Evolutionary conservation across 2,329 filamentous ascomycete species (phyloP).

Genomic region (Hypoxylon sp.): DNA sequence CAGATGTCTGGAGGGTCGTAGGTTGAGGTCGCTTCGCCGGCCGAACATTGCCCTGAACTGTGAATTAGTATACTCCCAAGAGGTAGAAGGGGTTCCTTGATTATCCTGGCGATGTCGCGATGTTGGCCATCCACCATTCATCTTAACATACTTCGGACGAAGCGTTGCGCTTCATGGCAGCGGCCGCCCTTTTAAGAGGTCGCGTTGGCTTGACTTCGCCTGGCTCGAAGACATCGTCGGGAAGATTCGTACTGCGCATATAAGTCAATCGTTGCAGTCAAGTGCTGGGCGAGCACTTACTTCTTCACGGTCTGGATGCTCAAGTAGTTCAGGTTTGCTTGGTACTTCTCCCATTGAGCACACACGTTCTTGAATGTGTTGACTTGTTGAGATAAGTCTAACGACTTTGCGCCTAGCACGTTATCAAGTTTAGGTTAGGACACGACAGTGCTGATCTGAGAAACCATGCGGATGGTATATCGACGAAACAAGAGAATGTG

Average conservation of each 20-base stretch:
- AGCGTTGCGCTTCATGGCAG: conserved; percentile 64
- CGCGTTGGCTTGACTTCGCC: conserved; percentile 80
- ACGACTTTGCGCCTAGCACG: conserved; percentile 72
- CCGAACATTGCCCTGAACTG: conserved; percentile 49
- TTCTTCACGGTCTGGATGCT: conserved; percentile 88
- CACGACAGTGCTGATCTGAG: conserved; percentile 27
- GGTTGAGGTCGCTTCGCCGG: conserved; percentile 56
- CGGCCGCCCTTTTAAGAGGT: conserved; percentile 64
- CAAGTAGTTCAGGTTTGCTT: conserved; percentile 81
- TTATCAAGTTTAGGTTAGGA: conserved; percentile 56
- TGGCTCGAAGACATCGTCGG: conserved; percentile 87
- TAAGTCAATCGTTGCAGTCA: conserved; percentile 42
- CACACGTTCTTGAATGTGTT: conserved; percentile 89
- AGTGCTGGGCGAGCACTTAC: conserved; percentile 66
- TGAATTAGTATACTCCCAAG: conserved; percentile 47
- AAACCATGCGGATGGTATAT: conserved; percentile 40
- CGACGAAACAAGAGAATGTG: not conserved
- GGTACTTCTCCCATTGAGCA: conserved; percentile 80
- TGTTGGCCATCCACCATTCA: conserved; percentile 47
- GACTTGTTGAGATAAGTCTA: conserved; percentile 86
- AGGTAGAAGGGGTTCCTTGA: conserved; percentile 28
- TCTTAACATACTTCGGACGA: conserved; percentile 57
- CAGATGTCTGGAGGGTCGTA: conserved; percentile 44
- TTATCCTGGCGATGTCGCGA: conserved; percentile 45
- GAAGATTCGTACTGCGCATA: conserved; percentile 80